Evolutionary conservation across 345 rosid genomes (phyloP), one percentile per base, ranked within the genome.

Genomic region (Rhizophora mangle): DNA sequence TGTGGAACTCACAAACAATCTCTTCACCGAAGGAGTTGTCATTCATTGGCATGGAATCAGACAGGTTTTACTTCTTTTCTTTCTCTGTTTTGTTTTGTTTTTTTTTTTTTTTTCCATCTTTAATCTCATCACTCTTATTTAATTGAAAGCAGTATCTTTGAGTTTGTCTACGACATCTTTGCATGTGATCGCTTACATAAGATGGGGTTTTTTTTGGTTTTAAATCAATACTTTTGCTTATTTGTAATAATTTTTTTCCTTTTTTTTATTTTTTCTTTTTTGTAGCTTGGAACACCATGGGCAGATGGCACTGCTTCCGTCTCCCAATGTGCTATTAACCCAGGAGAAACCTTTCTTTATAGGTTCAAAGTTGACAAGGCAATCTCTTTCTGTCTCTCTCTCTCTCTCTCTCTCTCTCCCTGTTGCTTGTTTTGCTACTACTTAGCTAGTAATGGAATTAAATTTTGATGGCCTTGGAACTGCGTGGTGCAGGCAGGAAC

Each of bases 11-110:
- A 83, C 77, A 13, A 91, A 91, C 67, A 91, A 85, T 67, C 89
- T 93, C 64, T 15, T 63, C 31, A 88, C 98, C 0, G 96, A 91
- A 60, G 96, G 94, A 3, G 87, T 89, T 51, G 98, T 88, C 62
- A 89, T 93, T 64, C 97, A 91, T 72, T 91, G 98, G 98, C 98
- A 93, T 70, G 98, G 96, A 43, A 93, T 91, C 68, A 81, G 96
- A 85, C 98, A 93, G 90, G 90, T 82, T 57, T 7, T 13, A 47
- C 4, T 43, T 0, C 18, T 0, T 27, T 2, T 2, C 5, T 2
- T 3, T 0, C n/a, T 51, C 3, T 3, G 3, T 49, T 30, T n/a
- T n/a, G n/a, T n/a, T n/a, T n/a, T n/a, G n/a, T n/a, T n/a, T n/a
- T n/a, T n/a, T n/a, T 65, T 27, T 16, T 20, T 62, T 5, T 2